phyloP scores from a whole-genome alignment of 345 rosid genomes.

The Populus nigra region DNA sequence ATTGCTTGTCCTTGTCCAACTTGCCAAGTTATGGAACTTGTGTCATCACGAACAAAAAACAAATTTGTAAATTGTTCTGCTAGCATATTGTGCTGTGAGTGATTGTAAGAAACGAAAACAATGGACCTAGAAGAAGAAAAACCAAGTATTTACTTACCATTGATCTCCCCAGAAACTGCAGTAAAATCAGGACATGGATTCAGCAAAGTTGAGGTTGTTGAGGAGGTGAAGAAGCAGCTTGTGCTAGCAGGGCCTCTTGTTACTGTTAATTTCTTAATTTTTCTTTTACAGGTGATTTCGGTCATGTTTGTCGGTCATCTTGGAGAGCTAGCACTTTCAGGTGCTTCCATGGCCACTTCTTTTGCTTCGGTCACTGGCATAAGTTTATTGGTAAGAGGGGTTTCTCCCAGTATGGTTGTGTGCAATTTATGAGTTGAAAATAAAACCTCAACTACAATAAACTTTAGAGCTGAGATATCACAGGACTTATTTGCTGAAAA shows the following conservation, averaged over 20 bases:
- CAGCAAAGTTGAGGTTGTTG: slow-evolving; percentile 12
- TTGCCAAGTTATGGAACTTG: no score
- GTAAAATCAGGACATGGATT: slow-evolving; percentile 25
- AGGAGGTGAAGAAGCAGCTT: slow-evolving; percentile 18
- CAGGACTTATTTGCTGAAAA: no score
- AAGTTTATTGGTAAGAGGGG: slow-evolving; percentile 16
- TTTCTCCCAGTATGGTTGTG: not conserved
- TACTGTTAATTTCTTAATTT: slow-evolving; percentile 3
- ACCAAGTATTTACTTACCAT: slow-evolving; percentile 4
- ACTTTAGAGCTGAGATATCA: no score
- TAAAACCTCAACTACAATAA: no score
- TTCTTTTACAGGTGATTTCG: slow-evolving; percentile 16
- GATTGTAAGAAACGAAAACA: no score
- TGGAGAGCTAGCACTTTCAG: slow-evolving; percentile 21
- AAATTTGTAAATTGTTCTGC: no score
- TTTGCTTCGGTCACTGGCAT: slow-evolving; percentile 25
- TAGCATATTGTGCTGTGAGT: no score
- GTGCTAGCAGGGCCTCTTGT: slow-evolving; percentile 16
- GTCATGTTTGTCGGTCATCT: slow-evolving; percentile 28
- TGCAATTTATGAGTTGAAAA: no score
- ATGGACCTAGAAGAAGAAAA: slow-evolving; percentile 16
- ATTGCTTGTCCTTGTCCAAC: no score
- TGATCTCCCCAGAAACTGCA: slow-evolving; percentile 1
- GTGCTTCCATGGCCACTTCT: slow-evolving; percentile 28
- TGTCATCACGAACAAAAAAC: no score